These are phyloP conservation scores for Plasmodium gonderi DNA, from an alignment of 169 alveolate genomes.

Conservation along the genomic window DNA sequence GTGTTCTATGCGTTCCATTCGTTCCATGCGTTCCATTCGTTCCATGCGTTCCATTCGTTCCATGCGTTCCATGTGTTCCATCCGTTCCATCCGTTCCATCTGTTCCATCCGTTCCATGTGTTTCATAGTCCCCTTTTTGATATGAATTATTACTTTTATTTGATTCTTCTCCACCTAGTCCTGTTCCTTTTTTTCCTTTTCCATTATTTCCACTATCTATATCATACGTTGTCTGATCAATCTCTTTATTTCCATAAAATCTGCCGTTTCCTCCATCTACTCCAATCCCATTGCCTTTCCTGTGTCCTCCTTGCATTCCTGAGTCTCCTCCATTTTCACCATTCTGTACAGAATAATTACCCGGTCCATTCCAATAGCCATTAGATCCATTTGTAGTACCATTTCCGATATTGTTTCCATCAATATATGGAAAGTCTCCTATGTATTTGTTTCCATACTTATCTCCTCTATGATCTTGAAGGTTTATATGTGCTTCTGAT, in stretches of 20 bases:
- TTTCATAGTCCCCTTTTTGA: not conserved
- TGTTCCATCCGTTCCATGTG: too few species aligned
- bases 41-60: not conserved
- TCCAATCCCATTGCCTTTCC: not conserved
- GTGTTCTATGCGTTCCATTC: too few species aligned
- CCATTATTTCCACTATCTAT: constrained; percentile 8
- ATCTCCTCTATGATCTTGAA: not conserved
- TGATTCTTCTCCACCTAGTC: not conserved
- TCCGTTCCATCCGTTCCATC: too few species aligned
- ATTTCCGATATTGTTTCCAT: not conserved
- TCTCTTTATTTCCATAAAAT: not conserved
- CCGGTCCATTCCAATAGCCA: not conserved
- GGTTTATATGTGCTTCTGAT: not conserved
- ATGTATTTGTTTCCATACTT: not conserved
- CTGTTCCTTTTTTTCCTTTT: not conserved
- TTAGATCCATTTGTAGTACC: not conserved
- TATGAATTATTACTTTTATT: not conserved
- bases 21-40: too few species aligned
- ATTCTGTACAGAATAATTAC: not conserved
- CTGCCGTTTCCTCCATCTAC: not conserved
- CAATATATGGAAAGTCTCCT: not conserved
- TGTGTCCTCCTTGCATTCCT: not conserved
- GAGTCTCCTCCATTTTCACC: not conserved
- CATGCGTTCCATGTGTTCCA: not conserved
- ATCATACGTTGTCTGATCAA: not conserved